Evolutionary conservation across 2,329 filamentous ascomycete genomes (phyloP).

Genomic region (Pseudogymnoascus destructans): DNA sequence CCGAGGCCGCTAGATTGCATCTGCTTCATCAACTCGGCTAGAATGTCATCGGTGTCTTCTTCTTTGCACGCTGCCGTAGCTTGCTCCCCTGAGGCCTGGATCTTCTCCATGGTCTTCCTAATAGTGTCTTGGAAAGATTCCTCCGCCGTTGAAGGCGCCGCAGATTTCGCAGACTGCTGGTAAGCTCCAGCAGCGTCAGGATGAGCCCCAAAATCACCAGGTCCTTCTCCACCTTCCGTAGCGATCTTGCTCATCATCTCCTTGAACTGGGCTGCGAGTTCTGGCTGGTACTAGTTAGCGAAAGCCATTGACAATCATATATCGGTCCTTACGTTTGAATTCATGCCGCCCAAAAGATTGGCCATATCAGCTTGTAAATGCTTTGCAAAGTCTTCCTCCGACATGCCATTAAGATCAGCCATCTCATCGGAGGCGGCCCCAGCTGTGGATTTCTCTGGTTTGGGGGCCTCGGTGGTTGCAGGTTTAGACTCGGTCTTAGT

Average conservation of each 20-base stretch:
- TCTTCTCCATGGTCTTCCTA: slow-evolving; percentile 84
- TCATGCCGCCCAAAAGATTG: slow-evolving; percentile 60
- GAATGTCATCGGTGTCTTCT: slow-evolving; percentile 59
- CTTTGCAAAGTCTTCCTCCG: slow-evolving; percentile 69
- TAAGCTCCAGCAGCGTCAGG: slow-evolving; percentile 16
- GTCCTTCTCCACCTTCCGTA: slow-evolving; percentile 35
- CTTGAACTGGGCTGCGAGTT: slow-evolving; percentile 70
- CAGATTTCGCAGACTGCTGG: slow-evolving; percentile 17
- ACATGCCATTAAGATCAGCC: slow-evolving; percentile 32
- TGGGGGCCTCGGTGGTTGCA: slow-evolving; percentile 22
- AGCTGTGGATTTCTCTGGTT: slow-evolving; percentile 17
- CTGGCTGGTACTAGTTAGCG: slow-evolving; percentile 33
- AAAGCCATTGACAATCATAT: slow-evolving; percentile 9
- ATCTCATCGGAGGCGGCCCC: slow-evolving; percentile 10
- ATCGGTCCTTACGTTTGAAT: slow-evolving; percentile 37
- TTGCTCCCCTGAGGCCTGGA: slow-evolving; percentile 78
- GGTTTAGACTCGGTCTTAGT: slow-evolving; percentile 41
- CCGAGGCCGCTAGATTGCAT: slow-evolving; percentile 55
- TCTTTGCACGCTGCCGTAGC: slow-evolving; percentile 66
- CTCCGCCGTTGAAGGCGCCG: slow-evolving; percentile 32
- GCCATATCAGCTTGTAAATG: slow-evolving; percentile 88
- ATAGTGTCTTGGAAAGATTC: slow-evolving; percentile 86
- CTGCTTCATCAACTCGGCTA: slow-evolving; percentile 86
- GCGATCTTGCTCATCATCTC: slow-evolving; percentile 58
- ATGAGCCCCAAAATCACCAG: slow-evolving; percentile 23